Percentiles rank a stretch among this genome's conserved stretches.
These are phyloP conservation scores for Fomitopsis betulina DNA, from an alignment of 1,284 basidiomycete species.

Conservation along the genomic window DNA sequence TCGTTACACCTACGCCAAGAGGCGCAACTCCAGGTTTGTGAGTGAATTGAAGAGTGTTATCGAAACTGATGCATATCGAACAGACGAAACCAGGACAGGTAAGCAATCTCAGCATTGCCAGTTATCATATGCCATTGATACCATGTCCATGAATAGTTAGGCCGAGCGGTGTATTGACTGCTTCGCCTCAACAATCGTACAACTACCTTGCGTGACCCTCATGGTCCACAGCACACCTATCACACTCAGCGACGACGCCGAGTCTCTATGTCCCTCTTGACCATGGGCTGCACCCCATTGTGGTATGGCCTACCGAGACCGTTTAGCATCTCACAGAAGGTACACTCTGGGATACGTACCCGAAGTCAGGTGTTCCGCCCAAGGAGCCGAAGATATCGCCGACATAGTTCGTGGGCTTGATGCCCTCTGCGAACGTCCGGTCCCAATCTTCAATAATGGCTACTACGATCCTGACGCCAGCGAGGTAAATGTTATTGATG, in stretches of 20 bases:
- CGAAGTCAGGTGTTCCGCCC: not conserved
- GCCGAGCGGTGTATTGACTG: too few species aligned
- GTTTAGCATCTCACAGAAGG: not conserved
- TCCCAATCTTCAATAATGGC: conserved; percentile 28
- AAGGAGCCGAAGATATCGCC: conserved; percentile 22
- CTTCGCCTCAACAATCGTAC: not conserved
- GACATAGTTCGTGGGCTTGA: conserved; percentile 27
- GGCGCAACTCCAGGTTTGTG: too few species aligned
- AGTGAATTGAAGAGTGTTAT: too few species aligned
- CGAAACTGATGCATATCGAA: too few species aligned
- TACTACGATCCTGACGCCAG: conserved; percentile 27
- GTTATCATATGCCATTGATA: not conserved
- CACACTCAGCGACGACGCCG: not conserved
- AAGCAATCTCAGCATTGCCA: too few species aligned
- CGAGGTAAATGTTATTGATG: conserved; percentile 25
- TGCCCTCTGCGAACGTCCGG: conserved; percentile 20
- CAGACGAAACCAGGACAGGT: too few species aligned
- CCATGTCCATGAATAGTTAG: too few species aligned
- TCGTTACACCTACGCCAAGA: conserved; percentile 29
- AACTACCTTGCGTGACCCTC: not conserved
- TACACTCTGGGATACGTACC: not conserved
- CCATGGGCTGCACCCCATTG: not conserved
- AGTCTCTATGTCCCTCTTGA: not conserved
- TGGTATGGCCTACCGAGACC: not conserved
- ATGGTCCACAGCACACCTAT: not conserved